Base-by-base conservation (phyloP, 192 early-diverging fungal genomes). In the Coemansia sp. region DNA sequence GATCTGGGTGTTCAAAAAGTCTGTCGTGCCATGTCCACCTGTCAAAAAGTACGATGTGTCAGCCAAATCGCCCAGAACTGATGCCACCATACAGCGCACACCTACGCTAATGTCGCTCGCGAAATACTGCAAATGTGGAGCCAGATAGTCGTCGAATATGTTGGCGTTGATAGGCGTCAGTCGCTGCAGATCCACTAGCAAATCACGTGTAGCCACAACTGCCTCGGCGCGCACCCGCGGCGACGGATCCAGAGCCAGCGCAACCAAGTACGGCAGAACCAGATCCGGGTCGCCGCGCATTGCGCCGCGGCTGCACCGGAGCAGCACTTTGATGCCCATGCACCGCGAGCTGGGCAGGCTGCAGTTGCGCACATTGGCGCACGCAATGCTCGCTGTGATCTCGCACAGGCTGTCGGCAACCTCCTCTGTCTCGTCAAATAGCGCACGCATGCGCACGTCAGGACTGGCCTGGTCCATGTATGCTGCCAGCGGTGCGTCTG, bases 121-220 rank as follows among this genome's bases (percentile, higher is more conserved):
- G 62, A 95, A 86, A 24, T 81, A 69, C 51, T 88, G 86, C 26
- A 96, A 59, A 19, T 83, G 82, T 9, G 94, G 94, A 13, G 94
- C 74, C 22, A 98, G 85, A 62, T 95, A 96, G 62, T 96, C 96
- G 27, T 89, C 90, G 58, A 96, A 98, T 11, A 98, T 88, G 14
- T 86, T 88, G 37, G 88, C 90, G 69, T 96, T 93, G 41, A 87
- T 85, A 1, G 91, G 85, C 27, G 92, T 88, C 18, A 96, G 82
- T 1, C 82, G 85, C 27, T 90, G 85, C 24, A 96, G 85, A 53
- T 85, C 88, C n/a, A 82, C 74, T 18, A 97, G 63, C 53, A 83
- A 47, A 22, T 72, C 69, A 26, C 66, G 72, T 1, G 78, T 43
- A 0, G 60, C 69, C 10, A 68, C 62, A 3, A 83, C 49, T 0